Percentiles rank a stretch among this genome's conserved stretches.
These are phyloP conservation scores for Sambucus nigra DNA, from an alignment of 129 eudicot species.

Conservation along the genomic window DNA sequence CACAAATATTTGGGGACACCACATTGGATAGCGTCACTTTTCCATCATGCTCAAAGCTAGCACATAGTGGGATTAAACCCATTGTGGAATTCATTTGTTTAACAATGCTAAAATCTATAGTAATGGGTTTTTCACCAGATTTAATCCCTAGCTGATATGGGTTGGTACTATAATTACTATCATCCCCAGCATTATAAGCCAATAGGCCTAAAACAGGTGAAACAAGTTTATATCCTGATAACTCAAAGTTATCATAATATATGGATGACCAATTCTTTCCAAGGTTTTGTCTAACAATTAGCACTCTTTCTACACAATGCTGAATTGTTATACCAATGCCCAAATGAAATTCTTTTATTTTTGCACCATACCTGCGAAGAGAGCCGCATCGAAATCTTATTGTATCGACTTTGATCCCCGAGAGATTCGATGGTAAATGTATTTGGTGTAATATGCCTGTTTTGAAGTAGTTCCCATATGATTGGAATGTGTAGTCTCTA, in stretches of 20 bases:
- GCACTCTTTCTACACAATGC: conserved; percentile 73
- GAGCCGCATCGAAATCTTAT: conserved; percentile 80
- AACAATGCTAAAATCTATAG: conserved; percentile 46
- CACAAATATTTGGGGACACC: conserved; percentile 49
- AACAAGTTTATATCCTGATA: conserved; percentile 67
- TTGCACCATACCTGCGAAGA: conserved; percentile 75
- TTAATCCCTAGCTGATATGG: conserved; percentile 54
- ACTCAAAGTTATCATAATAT: conserved; percentile 52
- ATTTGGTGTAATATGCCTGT: conserved; percentile 58
- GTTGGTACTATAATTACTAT: conserved; percentile 20
- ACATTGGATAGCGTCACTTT: conserved; percentile 51
- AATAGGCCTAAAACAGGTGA: conserved; percentile 79
- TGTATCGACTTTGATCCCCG: conserved; percentile 58
- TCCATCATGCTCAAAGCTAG: conserved; percentile 58
- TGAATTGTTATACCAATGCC: conserved; percentile 39
- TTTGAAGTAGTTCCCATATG: conserved; percentile 33
- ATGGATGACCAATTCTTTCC: conserved; percentile 76
- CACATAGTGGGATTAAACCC: conserved; percentile 62
- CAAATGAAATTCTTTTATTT: conserved; percentile 47
- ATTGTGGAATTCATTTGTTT: conserved; percentile 13
- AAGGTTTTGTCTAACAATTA: conserved; percentile 63
- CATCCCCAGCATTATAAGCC: conserved; percentile 68
- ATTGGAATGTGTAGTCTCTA: conserved; percentile 71
- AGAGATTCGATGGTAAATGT: conserved; percentile 58
- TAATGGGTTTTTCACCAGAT: conserved; percentile 36